Conservation (phyloP, 257 asterid species). For the Solanum gandarillasii region DNA sequence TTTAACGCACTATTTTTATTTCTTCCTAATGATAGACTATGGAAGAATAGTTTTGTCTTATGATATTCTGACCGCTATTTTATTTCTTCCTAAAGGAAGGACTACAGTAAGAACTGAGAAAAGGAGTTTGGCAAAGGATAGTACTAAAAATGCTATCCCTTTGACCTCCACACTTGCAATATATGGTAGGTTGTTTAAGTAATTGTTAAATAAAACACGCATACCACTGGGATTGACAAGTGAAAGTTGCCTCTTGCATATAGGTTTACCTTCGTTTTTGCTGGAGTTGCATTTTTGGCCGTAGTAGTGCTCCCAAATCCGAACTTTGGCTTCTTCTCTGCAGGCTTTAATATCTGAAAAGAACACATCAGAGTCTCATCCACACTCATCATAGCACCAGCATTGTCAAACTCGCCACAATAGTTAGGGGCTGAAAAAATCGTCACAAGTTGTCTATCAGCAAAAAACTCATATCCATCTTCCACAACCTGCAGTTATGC, state of each 20-base stretch:
- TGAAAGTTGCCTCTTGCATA: neutral
- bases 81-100: neutral
- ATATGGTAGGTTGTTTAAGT: neutral
- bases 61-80: neutral
- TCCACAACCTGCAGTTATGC: conserved; percentile 17
- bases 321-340: conserved; percentile 19
- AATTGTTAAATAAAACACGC: neutral
- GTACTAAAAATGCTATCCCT: neutral
- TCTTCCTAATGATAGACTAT: neutral
- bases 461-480: conserved; percentile 17
- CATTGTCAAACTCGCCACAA: neutral
- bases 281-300: conserved; percentile 5
- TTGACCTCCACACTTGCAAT: neutral
- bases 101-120: neutral
- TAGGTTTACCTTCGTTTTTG: conserved; percentile 9
- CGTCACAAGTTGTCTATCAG: conserved; percentile 12
- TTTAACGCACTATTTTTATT: neutral
- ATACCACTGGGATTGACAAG: neutral
- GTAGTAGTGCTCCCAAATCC: conserved; percentile 15
- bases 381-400: conserved; percentile 7
- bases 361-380: conserved; percentile 21
- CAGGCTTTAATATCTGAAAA: conserved; percentile 16
- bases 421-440: neutral
- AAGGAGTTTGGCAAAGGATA: neutral
- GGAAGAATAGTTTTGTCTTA: neutral